Evolutionary conservation across 768 basidiomycete genomes (phyloP), one percentile per base, ranked within the genome.

Genomic region (Chiua virens): DNA sequence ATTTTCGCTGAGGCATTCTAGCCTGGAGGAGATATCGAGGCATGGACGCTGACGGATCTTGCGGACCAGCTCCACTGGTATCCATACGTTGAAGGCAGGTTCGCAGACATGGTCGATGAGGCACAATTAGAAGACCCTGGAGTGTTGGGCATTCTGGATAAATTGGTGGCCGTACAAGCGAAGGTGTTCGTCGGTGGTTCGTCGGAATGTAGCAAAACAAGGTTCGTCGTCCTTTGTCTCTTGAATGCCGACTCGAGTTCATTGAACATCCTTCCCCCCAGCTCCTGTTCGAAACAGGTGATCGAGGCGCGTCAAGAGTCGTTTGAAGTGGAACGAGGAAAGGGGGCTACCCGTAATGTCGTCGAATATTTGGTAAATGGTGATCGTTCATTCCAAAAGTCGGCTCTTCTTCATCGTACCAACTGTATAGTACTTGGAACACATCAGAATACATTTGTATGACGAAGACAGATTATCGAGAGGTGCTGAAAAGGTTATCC

Each of bases 281-380:
- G 78, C 53, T 79, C 80, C 23, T 81, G 82, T 62, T 80, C 80
- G 5, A 74, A 66, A 47, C 78, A 84, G 54, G 73, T 85, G 9
- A 51, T 80, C 14, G 76, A 78, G 21, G 72, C 61, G 22, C 71
- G 82, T 45, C 60, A 61, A 47, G 64, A 64, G 38, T 53, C 47
- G 27, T 57, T 68, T 42, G 43, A 52, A 27, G 28, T 20, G 15
- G 42, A 50, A 45, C 45, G 42, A n/a, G 49, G 50, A 1, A 42
- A 48, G 40, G 42, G 41, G 9, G 27, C 17, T 13, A 57, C 75
- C 46, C 65, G 66, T 42, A 79, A 79, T 36, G 56, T 76, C 20
- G 73, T 79, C 22, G 74, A 78, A 44, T 63, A 73, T 35, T 81
- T 52, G 75, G 79, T 43, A 71, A 57, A 59, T 56, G 49, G 40